These are phyloP conservation scores for Tolypocladium tropicale DNA, from an alignment of 2,329 filamentous ascomycete species.

Conservation along the genomic window DNA sequence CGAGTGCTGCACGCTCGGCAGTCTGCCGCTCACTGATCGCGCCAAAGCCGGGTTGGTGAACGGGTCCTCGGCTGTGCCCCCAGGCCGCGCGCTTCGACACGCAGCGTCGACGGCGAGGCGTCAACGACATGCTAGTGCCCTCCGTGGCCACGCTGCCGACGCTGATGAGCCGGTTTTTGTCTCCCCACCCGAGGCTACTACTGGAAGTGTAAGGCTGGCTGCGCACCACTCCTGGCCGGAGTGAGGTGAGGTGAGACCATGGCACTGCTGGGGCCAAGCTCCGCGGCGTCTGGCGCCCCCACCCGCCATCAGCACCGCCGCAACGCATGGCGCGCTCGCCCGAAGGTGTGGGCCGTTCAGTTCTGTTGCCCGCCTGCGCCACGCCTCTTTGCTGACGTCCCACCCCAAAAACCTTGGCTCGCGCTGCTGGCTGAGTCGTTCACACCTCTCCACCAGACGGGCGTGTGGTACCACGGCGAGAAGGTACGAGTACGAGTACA, in stretches of 20 bases:
- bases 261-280: not conserved
- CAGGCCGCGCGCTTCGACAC: too few species aligned
- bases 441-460: not conserved
- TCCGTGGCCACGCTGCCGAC: not conserved
- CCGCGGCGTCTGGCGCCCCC: not conserved
- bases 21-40: too few species aligned
- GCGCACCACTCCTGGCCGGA: not conserved
- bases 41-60: too few species aligned
- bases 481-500: not conserved
- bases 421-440: not conserved
- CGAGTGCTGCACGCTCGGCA: too few species aligned
- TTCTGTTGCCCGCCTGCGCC: not conserved
- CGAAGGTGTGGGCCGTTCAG: not conserved
- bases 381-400: not conserved
- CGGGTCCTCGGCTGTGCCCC: not conserved
- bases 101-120: not conserved
- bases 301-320: not conserved
- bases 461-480: not conserved
- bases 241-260: not conserved
- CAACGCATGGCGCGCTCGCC: not conserved
- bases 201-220: not conserved
- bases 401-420: not conserved
- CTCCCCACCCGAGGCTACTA: not conserved
- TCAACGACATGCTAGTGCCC: not conserved
- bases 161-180: not conserved